Evolutionary conservation across 2,329 filamentous ascomycete genomes (phyloP), one percentile per base, ranked within the genome.

Genomic region (Exophiala xenobiotica): DNA sequence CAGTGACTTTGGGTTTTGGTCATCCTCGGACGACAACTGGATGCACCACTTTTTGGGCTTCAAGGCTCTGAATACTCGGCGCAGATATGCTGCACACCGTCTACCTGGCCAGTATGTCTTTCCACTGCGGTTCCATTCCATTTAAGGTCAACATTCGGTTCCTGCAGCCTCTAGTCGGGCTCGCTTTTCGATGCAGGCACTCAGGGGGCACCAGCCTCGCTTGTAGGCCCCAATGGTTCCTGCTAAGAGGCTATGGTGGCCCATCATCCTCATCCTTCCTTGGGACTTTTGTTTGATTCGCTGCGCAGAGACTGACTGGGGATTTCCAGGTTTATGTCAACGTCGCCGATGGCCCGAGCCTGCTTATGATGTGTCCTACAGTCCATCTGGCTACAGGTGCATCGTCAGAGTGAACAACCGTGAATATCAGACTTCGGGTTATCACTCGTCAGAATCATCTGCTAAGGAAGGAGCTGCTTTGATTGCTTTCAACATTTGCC

Each of bases 401-500:
- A 85, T 90, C 52, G 92, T 96, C 51, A 82, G 93, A 58, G 92
- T 97, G 68, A 96, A 97, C 75, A 95, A 95, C 63, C 87, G 92
- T 67, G 90, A 96, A 76, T 97, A 96, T 75, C 89, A 91, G 69
- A 96, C 91, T 37, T 90, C 96, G 69, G 80, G 87, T 29, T 81
- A 86, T 58, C 95, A 93, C 74, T 84, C 88, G 68, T 88, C 86
- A 57, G 88, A 92, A 68, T 77, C 81, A 42, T 78, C 95, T 60
- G 92, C 92, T 40, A 88, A 90, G 67, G 91, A 97, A 29, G 93
- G 92, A 64, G 92, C 92, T 20, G 92, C 92, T 54, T 95, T 95
- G 82, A 87, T 90, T 57, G 92, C 92, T 51, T 97, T 96, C 73
- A 92, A 96, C 83, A 93, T 96, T 61, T 96, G 92, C 78, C 87